Evolutionary conservation across 306 rosid species (phyloP), one percentile per base, ranked within the genome.

Genomic region (Sophora flavescens): DNA sequence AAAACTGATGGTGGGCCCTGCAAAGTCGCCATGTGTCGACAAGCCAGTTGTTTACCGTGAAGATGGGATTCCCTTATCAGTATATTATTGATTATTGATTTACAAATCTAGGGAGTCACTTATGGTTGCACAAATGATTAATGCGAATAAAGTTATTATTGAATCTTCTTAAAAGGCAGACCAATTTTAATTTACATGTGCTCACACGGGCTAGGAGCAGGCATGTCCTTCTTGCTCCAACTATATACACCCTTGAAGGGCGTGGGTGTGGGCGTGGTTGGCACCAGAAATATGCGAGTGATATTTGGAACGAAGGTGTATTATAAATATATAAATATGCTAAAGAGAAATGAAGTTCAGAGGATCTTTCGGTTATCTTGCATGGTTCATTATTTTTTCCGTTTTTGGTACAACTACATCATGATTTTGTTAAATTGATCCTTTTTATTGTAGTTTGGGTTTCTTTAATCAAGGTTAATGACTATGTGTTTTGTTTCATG

Each of bases 141-240:
- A 33, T 13, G 56, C 5, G 22, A 68, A 67, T 57, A 78, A 36
- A 68, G 9, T 26, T 15, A 44, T 16, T 8, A 44, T 32, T 8
- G 0, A 60, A 60, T 8, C 35, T 52, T 38, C 60, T 14, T 22
- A 22, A 78, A 69, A 10, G 56, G 36, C 32, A 15, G 33, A 36
- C 42, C 26, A 60, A 35, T 71, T 78, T 52, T 62, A 68, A 53
- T 63, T 45, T 14, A 22, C 63, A 68, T n/a, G n/a, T n/a, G 30
- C 84, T 58, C 35, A 22, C 84, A 80, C 76, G 68, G 73, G 75
- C 36, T 73, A 18, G 44, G 56, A n/a, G 17, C 74, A 38, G 56
- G 36, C 74, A 41, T 30, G 61, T 16, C 42, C 51, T 56, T 35
- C 79, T 62, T 32, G 35, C 26, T 50, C 72, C 44, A 63, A 41